Evolutionary conservation across 1,284 basidiomycete species (phyloP), one percentile per base, ranked within the genome.

Genomic region (Coriolopsis trogii): DNA sequence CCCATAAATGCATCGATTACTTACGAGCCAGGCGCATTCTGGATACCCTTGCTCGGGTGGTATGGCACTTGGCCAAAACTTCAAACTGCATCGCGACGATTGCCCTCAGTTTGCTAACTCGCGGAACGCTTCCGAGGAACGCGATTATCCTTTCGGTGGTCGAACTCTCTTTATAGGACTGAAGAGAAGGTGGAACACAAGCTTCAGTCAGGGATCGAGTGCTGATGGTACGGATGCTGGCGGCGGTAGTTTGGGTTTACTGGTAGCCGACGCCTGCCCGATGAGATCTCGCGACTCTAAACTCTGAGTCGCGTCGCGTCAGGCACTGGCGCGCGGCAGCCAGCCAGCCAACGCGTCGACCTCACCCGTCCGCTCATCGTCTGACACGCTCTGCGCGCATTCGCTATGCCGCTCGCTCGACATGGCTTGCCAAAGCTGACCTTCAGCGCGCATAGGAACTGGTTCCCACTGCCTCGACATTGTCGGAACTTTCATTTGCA

Each of bases 21-120:
- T 65, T 63, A 85, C 85, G 86, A 53, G 83, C 74, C 28, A 89
- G 75, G 42, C 75, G 84, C 87, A 93, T 91, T 41, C 81, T 76
- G 25, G 84, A 88, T 3, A 91, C 89, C 33, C 91, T 81, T 2
- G 91, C 91, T 40, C 76, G 77, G 3, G 90, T 93, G 1, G 87
- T 91, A 34, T 77, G 75, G 64, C 90, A 93, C 76, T 76, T 81
- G 51, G 89, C 89, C 46, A 93, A 70, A 15, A 92, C 75, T 67
- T 92, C 82, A 61, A 92, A 93, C 60, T 91, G 77, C 85, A 92
- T 91, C 12, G 55, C 49, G n/a, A n/a, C n/a, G 28, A 53, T 51
- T 23, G 36, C 40, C 34, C 44, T 46, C 46, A 49, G 40, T 15
- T 54, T 51, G 48, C 15, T n/a, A n/a, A n/a, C n/a, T n/a, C n/a